Conservation (phyloP, 139 green algal genomes). For the Micractinium sp. region DNA sequence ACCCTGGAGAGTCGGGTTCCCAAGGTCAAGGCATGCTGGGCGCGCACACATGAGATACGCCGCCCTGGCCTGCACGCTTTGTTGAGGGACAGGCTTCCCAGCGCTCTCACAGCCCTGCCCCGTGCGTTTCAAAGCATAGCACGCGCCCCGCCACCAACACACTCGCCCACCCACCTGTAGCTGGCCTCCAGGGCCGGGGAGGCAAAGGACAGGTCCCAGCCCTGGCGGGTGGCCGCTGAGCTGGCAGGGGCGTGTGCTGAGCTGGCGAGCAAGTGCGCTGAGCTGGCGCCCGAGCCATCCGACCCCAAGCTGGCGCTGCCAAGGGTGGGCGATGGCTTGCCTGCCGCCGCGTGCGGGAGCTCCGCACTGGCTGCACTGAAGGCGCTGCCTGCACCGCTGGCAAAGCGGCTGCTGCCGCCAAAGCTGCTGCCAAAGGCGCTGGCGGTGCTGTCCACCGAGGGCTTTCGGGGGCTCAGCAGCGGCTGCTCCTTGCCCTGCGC, state of each 20-base stretch:
- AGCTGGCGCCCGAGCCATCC: too few relatives aligned
- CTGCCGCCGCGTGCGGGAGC: too few relatives aligned
- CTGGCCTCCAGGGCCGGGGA: neutral
- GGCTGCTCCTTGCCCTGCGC: neutral
- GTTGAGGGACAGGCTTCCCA: too few relatives aligned
- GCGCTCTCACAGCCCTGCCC: neutral
- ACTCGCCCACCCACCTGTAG: neutral
- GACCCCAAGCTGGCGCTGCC: neutral
- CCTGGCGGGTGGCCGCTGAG: neutral
- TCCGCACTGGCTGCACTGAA: neutral
- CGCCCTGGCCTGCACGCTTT: too few relatives aligned
- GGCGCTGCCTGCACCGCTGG: neutral
- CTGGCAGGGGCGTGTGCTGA: too few relatives aligned
- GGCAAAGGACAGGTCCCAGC: neutral
- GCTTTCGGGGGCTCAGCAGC: neutral
- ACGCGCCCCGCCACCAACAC: neutral
- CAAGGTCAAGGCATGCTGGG: too few relatives aligned
- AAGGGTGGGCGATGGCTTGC: too few relatives aligned
- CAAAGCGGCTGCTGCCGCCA: neutral
- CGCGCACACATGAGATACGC: too few relatives aligned
- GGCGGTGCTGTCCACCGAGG: neutral
- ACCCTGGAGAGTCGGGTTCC: too few relatives aligned
- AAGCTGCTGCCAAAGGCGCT: neutral
- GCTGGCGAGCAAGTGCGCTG: neutral
- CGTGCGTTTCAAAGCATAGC: neutral